phyloP scores from a whole-genome alignment of 1,284 basidiomycete genomes.

The Cystobasidiaceae sp. region DNA sequence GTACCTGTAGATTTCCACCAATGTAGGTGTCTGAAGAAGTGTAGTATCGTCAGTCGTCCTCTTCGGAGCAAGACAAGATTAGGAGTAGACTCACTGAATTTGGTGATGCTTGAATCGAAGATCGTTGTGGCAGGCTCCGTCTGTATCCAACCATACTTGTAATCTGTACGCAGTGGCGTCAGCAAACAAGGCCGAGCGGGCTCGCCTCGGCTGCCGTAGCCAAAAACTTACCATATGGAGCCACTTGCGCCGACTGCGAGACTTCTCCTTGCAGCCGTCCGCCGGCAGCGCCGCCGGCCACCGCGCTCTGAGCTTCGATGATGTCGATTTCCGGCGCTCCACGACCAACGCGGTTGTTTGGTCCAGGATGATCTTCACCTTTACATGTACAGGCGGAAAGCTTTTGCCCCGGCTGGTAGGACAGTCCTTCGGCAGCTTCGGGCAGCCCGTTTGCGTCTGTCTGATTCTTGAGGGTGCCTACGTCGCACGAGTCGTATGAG shows the following conservation, averaged over 20 bases:
- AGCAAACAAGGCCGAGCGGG: too few species aligned
- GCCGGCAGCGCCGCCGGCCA: too few species aligned
- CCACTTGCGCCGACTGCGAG: constrained; percentile 72
- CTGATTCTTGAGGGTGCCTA: constrained; percentile 56
- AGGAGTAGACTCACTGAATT: constrained; percentile 11
- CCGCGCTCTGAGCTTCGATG: constrained; percentile 57
- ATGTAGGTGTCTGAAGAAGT: background rate
- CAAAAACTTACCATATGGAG: constrained; percentile 46
- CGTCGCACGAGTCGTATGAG: constrained; percentile 52
- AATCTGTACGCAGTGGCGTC: too few species aligned
- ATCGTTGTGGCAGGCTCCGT: constrained; percentile 21
- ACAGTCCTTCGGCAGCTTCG: constrained; percentile 36
- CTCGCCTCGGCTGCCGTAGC: background rate
- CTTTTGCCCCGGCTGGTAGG: constrained; percentile 53
- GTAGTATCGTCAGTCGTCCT: background rate
- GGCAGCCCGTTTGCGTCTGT: constrained; percentile 45
- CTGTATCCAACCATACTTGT: constrained; percentile 6
- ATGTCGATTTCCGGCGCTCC: constrained; percentile 63
- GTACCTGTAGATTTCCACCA: background rate
- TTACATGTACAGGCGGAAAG: constrained; percentile 53
- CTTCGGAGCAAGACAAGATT: background rate
- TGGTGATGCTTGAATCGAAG: constrained; percentile 41
- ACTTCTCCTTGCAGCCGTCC: constrained; percentile 54
- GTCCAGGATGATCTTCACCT: constrained; percentile 62
- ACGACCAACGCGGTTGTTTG: constrained; percentile 53